phyloP scores from a whole-genome alignment of 1,139 yeast species.

The Sugiyamaella paludigena region DNA sequence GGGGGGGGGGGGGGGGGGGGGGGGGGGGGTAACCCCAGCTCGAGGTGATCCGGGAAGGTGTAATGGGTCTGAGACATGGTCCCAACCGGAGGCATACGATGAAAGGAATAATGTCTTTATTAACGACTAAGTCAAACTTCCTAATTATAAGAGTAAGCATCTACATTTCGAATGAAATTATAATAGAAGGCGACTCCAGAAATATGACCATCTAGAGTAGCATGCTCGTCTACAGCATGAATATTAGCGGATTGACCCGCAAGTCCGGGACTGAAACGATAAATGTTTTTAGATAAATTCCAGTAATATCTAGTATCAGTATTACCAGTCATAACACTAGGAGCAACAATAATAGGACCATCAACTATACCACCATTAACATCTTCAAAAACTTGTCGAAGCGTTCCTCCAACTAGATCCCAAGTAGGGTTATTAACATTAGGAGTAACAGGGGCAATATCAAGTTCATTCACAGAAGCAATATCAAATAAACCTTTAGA shows the following conservation, averaged over 20 bases:
- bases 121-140: too few species aligned
- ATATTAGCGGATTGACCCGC: conserved; percentile 23
- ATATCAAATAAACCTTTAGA: conserved; percentile 18
- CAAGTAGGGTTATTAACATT: conserved; percentile 47
- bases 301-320: conserved; percentile 83
- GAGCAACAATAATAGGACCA: conserved; percentile 49
- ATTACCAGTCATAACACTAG: conserved; percentile 72
- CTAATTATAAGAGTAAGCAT: conserved; percentile 5
- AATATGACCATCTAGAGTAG: conserved; percentile 52
- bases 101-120: too few species aligned
- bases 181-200: conserved; percentile 60
- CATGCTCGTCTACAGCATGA: conserved; percentile 63
- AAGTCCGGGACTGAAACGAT: conserved; percentile 54
- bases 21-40: too few species aligned
- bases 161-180: conserved; percentile 37
- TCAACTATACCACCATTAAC: conserved; percentile 34
- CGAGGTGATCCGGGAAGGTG: too few species aligned
- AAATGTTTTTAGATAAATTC: conserved; percentile 67
- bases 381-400: conserved; percentile 56
- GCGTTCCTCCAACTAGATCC: conserved; percentile 56
- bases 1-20: too few species aligned
- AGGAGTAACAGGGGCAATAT: conserved; percentile 58
- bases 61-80: too few species aligned
- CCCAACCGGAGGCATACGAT: too few species aligned
- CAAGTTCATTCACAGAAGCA: conserved; percentile 33